These are phyloP conservation scores for Trypanosoma theileri DNA, from an alignment of 208 protist species.

Conservation along the genomic window DNA sequence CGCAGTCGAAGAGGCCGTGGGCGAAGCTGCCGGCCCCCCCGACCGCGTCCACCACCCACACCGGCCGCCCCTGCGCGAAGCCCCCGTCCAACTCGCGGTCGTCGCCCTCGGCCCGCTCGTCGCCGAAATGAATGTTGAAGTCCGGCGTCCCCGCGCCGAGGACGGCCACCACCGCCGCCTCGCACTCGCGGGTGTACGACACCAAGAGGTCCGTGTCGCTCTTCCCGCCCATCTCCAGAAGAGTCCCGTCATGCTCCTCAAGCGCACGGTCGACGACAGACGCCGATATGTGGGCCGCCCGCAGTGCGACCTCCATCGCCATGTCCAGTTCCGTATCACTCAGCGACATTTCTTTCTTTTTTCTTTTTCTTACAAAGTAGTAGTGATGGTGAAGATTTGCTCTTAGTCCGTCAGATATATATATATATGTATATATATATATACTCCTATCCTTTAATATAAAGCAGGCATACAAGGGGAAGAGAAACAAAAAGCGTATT, in stretches of 20 bases:
- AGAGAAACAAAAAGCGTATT: too few relatives aligned
- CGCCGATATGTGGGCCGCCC: constrained; percentile 53
- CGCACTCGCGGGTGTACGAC: constrained; percentile 74
- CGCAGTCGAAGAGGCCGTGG: constrained; percentile 85
- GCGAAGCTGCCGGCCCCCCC: constrained; percentile 80
- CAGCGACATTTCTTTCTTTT: constrained; percentile 30
- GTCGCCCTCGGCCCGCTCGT: constrained; percentile 31
- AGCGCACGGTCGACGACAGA: constrained; percentile 63
- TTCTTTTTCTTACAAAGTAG: constrained; percentile 8
- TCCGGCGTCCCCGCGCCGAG: constrained; percentile 53
- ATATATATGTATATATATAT: too few relatives aligned
- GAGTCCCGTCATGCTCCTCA: constrained; percentile 37
- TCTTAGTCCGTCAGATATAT: too few relatives aligned
- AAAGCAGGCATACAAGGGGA: too few relatives aligned
- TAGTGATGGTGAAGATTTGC: too few relatives aligned
- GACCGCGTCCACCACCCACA: constrained; percentile 86
- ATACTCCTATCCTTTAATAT: too few relatives aligned
- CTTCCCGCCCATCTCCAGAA: constrained; percentile 43
- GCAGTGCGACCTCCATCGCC: constrained; percentile 63
- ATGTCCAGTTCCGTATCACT: constrained; percentile 54
- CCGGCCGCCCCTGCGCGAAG: constrained; percentile 51
- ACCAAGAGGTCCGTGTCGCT: constrained; percentile 67
- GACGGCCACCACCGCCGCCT: constrained; percentile 69
- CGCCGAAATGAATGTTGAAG: constrained; percentile 69
- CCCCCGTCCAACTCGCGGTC: too few relatives aligned